A percentile compares a stretch with the other conserved stretches of the same genome.
Evolutionary conservation across 2,329 filamentous ascomycete species (phyloP).

Genomic region (Fusarium protoensiforme): DNA sequence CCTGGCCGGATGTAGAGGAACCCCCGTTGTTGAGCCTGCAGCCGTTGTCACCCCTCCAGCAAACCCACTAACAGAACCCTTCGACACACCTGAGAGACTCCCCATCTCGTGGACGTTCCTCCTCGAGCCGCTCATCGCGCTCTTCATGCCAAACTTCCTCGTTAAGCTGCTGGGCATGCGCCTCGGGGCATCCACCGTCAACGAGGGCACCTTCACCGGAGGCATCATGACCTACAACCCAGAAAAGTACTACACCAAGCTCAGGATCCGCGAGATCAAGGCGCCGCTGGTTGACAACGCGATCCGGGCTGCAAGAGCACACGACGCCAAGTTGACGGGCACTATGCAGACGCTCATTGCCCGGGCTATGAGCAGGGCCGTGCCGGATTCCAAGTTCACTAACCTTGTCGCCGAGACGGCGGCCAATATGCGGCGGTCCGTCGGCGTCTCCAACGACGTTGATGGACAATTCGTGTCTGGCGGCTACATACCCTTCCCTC

Average conservation of each 20-base stretch:
- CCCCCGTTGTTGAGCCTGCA: not conserved
- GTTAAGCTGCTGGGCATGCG: conserved; percentile 26
- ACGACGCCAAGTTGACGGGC: conserved; percentile 36
- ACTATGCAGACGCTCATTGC: conserved; percentile 33
- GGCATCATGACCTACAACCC: conserved; percentile 23
- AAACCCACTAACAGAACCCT: conserved; percentile 21
- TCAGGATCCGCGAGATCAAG: conserved; percentile 29
- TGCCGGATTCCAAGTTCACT: conserved; percentile 28
- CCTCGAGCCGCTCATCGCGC: conserved; percentile 27
- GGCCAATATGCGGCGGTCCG: conserved; percentile 36
- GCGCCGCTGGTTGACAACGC: conserved; percentile 13
- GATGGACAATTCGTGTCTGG: conserved; percentile 31
- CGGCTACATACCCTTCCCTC: conserved; percentile 20
- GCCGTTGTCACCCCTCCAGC: conserved; percentile 2
- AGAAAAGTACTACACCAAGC: conserved; percentile 16
- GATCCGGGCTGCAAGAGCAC: conserved; percentile 13
- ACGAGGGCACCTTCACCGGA: conserved; percentile 36
- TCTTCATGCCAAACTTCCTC: conserved; percentile 28
- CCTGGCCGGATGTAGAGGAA: conserved; percentile 14
- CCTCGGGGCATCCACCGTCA: conserved; percentile 8
- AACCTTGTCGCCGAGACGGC: conserved; percentile 40
- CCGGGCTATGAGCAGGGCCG: conserved; percentile 32
- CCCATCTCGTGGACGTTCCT: conserved; percentile 40
- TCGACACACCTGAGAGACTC: conserved; percentile 38
- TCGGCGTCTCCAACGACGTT: conserved; percentile 31